phyloP scores from a whole-genome alignment of 805 yeast genomes.

The Zygotorulaspora sp. region DNA sequence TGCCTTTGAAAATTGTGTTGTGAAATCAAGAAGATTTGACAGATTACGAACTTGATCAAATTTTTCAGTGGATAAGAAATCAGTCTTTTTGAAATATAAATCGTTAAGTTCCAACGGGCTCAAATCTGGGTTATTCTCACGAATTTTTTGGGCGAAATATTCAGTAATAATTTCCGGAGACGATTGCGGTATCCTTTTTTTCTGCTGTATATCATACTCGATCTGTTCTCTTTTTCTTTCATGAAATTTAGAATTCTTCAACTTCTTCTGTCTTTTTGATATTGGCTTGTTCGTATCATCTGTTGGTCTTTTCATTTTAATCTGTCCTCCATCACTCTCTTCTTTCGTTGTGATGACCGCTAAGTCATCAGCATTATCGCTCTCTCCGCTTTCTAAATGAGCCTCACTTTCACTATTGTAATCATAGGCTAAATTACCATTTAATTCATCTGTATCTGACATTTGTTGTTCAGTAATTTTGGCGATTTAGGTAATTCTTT shows the following conservation, averaged over 20 bases:
- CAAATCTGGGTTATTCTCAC: conserved; percentile 57
- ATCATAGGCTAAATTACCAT: conserved; percentile 68
- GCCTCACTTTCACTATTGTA: conserved; percentile 38
- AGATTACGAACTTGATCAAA: conserved; percentile 51
- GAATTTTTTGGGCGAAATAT: conserved; percentile 55
- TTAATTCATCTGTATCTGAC: conserved; percentile 62
- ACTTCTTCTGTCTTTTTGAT: conserved; percentile 34
- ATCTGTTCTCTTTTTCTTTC: conserved; percentile 63
- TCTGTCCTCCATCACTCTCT: conserved; percentile 15
- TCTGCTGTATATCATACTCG: conserved; percentile 58
- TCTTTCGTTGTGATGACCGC: conserved; percentile 13
- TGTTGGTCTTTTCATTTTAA: conserved; percentile 27
- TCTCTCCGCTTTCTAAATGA: conserved; percentile 29
- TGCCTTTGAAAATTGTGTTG: conserved; percentile 47
- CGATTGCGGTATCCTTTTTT: conserved; percentile 49
- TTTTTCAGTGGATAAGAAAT: conserved; percentile 59
- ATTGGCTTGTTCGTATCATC: conserved; percentile 27
- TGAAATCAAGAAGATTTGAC: conserved; percentile 51
- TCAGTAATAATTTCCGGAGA: conserved; percentile 63
- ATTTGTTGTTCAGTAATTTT: too few relatives aligned
- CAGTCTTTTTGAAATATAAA: conserved; percentile 49
- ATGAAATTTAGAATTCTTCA: conserved; percentile 42
- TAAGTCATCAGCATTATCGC: conserved; percentile 19
- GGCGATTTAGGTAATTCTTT: too few relatives aligned
- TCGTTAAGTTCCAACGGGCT: conserved; percentile 75